Conservation (phyloP, 805 yeast genomes). For the Maudiozyma serrabonitensis region DNA sequence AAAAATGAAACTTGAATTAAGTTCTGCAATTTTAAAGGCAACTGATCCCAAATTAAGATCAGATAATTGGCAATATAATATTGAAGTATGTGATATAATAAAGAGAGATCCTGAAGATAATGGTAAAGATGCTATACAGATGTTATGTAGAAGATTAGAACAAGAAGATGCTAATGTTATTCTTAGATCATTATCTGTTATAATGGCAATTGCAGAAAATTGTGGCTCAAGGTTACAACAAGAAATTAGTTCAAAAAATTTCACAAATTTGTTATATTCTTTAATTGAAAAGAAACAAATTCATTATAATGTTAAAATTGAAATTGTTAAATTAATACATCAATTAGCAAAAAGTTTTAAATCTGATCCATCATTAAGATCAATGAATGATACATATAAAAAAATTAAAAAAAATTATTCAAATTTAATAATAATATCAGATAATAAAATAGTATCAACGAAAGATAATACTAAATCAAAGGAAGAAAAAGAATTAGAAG, state of each 20-base stretch:
- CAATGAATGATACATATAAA: conserved; percentile 53
- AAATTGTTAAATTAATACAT: conserved; percentile 55
- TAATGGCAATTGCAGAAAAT: conserved; percentile 61
- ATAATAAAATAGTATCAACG: not conserved
- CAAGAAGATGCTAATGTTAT: conserved; percentile 56
- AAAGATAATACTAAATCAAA: conserved; percentile 29
- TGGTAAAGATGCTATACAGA: conserved; percentile 32
- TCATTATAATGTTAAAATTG: conserved; percentile 58
- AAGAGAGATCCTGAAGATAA: conserved; percentile 51
- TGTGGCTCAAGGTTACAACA: conserved; percentile 63
- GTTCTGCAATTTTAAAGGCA: conserved; percentile 35
- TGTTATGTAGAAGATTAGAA: conserved; percentile 39
- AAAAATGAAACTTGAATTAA: conserved; percentile 7
- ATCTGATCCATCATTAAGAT: conserved; percentile 65
- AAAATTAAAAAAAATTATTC: conserved; percentile 39
- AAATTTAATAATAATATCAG: conserved; percentile 16
- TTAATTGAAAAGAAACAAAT: conserved; percentile 45
- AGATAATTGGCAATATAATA: conserved; percentile 59
- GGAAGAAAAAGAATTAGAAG: conserved; percentile 75
- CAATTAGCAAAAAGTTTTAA: conserved; percentile 59
- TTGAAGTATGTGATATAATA: conserved; percentile 60
- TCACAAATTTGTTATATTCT: conserved; percentile 39
- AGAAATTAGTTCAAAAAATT: conserved; percentile 48
- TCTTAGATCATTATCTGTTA: conserved; percentile 44
- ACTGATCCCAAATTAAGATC: conserved; percentile 53